Conservation (phyloP, 345 rosid species). For the Brassica juncea region DNA sequence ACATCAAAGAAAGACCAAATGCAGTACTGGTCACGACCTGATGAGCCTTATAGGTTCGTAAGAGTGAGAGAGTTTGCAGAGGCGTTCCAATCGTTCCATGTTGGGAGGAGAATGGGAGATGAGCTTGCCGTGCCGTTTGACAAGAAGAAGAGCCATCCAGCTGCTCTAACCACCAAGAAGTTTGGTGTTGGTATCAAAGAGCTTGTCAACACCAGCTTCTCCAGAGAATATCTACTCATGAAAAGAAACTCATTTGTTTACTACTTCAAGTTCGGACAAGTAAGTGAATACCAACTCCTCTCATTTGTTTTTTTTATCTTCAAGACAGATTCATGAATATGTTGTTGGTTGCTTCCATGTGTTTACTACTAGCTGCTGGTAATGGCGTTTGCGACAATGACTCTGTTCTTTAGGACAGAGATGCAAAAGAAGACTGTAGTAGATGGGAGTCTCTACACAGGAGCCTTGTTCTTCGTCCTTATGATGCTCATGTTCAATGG, state of each 20-base stretch:
- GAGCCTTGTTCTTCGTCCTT: conserved; percentile 66
- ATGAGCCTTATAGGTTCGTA: conserved; percentile 64
- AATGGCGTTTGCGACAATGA: conserved; percentile 43
- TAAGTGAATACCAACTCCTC: conserved; percentile 31
- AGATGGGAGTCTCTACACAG: conserved; percentile 58
- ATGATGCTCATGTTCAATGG: conserved; percentile 64
- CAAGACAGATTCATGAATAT: background rate
- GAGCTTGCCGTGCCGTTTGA: conserved; percentile 63
- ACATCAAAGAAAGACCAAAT: conserved; percentile 80
- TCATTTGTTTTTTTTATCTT: background rate
- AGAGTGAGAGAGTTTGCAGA: conserved; percentile 61
- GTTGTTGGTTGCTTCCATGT: conserved; percentile 19
- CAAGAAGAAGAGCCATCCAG: conserved; percentile 64
- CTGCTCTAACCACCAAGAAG: conserved; percentile 60
- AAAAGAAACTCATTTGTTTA: conserved; percentile 75
- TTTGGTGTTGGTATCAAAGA: conserved; percentile 64
- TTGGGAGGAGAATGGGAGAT: conserved; percentile 49
- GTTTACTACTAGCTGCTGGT: conserved; percentile 44
- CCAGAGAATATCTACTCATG: conserved; percentile 74
- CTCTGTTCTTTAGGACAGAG: conserved; percentile 62
- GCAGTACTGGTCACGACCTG: conserved; percentile 67
- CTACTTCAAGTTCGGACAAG: conserved; percentile 68
- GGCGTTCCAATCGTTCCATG: conserved; percentile 65
- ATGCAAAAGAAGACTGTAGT: conserved; percentile 46
- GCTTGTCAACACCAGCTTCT: conserved; percentile 55